phyloP scores from a whole-genome alignment of 768 basidiomycete genomes.

The Podaxis sp. region DNA sequence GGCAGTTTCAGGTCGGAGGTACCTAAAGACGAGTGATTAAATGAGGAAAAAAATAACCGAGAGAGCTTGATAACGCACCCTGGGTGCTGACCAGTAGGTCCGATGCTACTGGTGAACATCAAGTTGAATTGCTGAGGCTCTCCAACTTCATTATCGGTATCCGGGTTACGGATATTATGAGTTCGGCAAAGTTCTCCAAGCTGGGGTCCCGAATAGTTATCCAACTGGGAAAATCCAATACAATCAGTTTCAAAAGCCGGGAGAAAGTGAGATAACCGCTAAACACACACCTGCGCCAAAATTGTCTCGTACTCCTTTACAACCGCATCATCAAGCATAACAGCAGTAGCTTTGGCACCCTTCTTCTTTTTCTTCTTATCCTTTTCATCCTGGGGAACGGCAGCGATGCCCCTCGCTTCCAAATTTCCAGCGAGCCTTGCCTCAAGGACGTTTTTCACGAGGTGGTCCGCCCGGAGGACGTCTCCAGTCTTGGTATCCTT shows the following conservation, averaged over 20 bases:
- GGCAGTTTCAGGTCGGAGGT: conserved; percentile 95
- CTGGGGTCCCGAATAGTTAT: conserved; percentile 89
- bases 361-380: conserved; percentile 80
- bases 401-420: conserved; percentile 79
- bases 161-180: conserved; percentile 82
- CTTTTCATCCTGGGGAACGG: conserved; percentile 52
- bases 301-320: conserved; percentile 78
- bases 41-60: conserved; percentile 5
- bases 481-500: conserved; percentile 95
- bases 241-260: conserved; percentile 1
- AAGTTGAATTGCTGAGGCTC: conserved; percentile 97
- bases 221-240: conserved; percentile 52
- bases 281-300: conserved; percentile 76
- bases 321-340: conserved; percentile 70
- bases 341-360: conserved; percentile 60
- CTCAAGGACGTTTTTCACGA: conserved; percentile 90
- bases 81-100: conserved; percentile 95
- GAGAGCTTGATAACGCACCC: conserved; percentile 51
- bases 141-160: conserved; percentile 87
- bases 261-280: neutral
- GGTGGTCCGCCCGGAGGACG: conserved; percentile 94
- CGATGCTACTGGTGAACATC: conserved; percentile 98
- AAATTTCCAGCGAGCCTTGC: conserved; percentile 87
- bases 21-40: conserved; percentile 44
- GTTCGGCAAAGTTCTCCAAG: conserved; percentile 84